phyloP scores from a whole-genome alignment of 129 eudicot species.

The Pulicaria dysenterica region DNA sequence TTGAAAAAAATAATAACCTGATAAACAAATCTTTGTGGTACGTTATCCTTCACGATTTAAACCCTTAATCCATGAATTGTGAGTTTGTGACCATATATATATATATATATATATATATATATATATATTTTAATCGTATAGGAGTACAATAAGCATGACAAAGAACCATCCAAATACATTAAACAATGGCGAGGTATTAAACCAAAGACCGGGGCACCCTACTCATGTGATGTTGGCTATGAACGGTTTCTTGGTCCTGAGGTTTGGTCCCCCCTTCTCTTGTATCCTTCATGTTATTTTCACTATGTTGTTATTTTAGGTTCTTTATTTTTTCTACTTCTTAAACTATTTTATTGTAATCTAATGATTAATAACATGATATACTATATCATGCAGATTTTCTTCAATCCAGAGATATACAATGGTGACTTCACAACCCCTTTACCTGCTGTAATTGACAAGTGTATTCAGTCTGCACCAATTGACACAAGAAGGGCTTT shows the following conservation, averaged over 20 bases:
- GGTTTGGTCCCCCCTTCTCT: conserved; percentile 48
- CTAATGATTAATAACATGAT: conserved; percentile 16
- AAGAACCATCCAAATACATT: conserved; percentile 82
- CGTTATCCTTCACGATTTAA: not conserved
- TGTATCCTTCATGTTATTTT: not conserved
- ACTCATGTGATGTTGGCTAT: conserved; percentile 93
- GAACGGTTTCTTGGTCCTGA: conserved; percentile 99
- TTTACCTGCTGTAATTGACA: conserved; percentile 86
- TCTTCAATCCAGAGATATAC: conserved; percentile 93
- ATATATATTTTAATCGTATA: no score
- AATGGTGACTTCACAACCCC: conserved; percentile 70
- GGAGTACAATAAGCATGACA: conserved; percentile 99
- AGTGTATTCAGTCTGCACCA: conserved; percentile 97
- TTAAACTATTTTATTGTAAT: not conserved
- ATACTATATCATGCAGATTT: conserved; percentile 57
- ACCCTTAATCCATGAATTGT: not conserved
- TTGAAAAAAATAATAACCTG: not conserved
- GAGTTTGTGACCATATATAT: no score
- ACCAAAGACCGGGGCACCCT: conserved; percentile 96
- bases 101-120: no score
- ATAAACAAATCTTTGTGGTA: not conserved
- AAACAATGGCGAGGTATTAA: conserved; percentile 98
- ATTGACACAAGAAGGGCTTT: conserved; percentile 95
- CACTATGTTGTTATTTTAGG: not conserved
- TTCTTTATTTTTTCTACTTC: not conserved